Conservation (phyloP, 1,284 basidiomycete genomes). For the Moesziomyces parantarcticus region DNA sequence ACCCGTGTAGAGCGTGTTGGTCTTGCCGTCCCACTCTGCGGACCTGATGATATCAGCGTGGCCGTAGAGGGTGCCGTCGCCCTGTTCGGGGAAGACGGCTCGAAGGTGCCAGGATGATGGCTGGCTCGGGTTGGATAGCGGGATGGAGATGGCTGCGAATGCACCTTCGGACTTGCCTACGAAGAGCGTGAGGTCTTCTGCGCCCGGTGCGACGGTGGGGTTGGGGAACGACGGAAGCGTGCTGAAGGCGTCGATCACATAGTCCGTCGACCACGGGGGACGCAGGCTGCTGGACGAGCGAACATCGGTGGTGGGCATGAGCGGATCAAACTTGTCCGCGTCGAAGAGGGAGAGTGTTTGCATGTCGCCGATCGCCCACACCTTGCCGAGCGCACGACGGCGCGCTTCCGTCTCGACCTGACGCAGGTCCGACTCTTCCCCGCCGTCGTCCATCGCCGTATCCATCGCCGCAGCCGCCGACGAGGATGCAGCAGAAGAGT, state of each 20-base stretch:
- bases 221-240: conserved; percentile 30
- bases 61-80: conserved; percentile 35
- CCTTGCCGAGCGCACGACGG: conserved; percentile 48
- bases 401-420: conserved; percentile 39
- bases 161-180: conserved; percentile 42
- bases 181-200: conserved; percentile 29
- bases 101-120: conserved; percentile 22
- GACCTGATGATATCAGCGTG: conserved; percentile 59
- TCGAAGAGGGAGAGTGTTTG: conserved; percentile 64
- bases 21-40: conserved; percentile 39
- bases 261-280: conserved; percentile 62
- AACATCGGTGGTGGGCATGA: background rate
- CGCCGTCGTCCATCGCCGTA: conserved; percentile 19
- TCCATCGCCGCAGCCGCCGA: conserved; percentile 19
- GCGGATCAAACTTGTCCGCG: conserved; percentile 58
- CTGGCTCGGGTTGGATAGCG: background rate
- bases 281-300: conserved; percentile 13
- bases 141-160: conserved; percentile 30
- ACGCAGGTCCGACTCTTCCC: conserved; percentile 27
- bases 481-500: conserved; percentile 4
- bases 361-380: conserved; percentile 65
- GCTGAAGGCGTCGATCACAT: conserved; percentile 58
- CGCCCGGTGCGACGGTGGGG: background rate
- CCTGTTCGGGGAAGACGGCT: conserved; percentile 43
- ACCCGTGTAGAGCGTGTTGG: conserved; percentile 50